Evolutionary conservation across 495 filamentous ascomycete species (phyloP).

Genomic region (Emericellopsis terricola): DNA sequence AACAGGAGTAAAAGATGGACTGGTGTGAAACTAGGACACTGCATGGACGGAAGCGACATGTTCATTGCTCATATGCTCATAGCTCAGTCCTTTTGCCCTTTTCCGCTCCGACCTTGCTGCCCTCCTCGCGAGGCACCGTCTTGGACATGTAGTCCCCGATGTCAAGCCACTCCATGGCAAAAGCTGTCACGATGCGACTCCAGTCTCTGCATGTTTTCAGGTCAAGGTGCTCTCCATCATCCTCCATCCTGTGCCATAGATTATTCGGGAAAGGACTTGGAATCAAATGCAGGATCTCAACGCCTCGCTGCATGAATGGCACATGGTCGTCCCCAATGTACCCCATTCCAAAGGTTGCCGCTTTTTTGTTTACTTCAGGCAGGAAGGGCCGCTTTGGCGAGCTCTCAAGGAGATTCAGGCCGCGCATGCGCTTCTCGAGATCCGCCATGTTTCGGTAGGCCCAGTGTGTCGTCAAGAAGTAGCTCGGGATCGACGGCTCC

Average conservation of each 20-base stretch:
- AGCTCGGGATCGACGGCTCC: constrained; percentile 55
- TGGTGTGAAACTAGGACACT: too few species aligned
- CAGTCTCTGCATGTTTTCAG: constrained; percentile 73
- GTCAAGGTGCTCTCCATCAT: constrained; percentile 80
- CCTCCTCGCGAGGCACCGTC: background rate
- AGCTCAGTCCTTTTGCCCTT: constrained; percentile 9
- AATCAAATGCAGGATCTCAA: constrained; percentile 78
- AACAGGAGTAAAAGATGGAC: too few species aligned
- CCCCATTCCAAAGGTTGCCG: constrained; percentile 22
- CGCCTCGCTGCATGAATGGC: constrained; percentile 70
- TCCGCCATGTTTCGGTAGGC: constrained; percentile 56
- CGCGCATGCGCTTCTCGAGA: constrained; percentile 53
- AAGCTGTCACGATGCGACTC: constrained; percentile 63
- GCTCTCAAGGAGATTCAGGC: constrained; percentile 20
- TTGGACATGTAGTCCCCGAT: constrained; percentile 46
- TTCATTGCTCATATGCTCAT: too few species aligned
- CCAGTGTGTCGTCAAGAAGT: constrained; percentile 84
- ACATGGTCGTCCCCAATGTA: constrained; percentile 73
- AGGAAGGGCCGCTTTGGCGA: constrained; percentile 18
- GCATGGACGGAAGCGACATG: too few species aligned
- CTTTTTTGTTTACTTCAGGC: constrained; percentile 33
- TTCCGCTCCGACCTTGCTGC: background rate
- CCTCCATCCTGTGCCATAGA: constrained; percentile 63
- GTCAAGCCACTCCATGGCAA: constrained; percentile 89
- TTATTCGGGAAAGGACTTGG: constrained; percentile 64